Evolutionary conservation across 306 rosid species (phyloP), one percentile per base, ranked within the genome.

Genomic region (Begonia masoniana): DNA sequence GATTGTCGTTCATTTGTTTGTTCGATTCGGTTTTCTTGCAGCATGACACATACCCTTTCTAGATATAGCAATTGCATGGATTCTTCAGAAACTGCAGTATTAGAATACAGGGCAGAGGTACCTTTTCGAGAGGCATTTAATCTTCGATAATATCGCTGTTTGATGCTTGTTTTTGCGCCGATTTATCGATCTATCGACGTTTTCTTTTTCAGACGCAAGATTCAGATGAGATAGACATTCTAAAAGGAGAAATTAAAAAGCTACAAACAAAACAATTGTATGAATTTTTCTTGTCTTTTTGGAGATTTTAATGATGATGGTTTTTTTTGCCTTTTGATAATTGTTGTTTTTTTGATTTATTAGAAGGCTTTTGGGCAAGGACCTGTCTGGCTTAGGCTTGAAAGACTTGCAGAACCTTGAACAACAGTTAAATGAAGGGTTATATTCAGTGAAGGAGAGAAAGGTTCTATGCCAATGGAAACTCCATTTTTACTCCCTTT

Each of bases 381-480:
- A 83, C 64, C 71, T 86, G 60, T 47, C 79, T 51, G 94, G 84
- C 65, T 56, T 92, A 78, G 57, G 71, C 69, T 41, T 79, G 62
- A 92, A 79, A 67, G 99, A 92, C 62, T 59, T 92, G 74, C 84
- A 83, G 61, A 79, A 75, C 62, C 68, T 92, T 14, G 99, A 92
- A 71, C 79, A 81, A 52, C 83, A 86, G 70, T 66, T 92, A 61
- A 81, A 58, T 52, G 96, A 77, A 45, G 95, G 88, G 16, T 53
- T 91, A 52, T 47, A 63, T 55, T 57, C 74, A 10, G 77, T 81
- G 58, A 77, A 81, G 72, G 75, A 77, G 64, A 77, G 68, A 61
- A 81, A 77, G 88, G 88, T 80, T 59, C 39, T 45, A 11, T 45
- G 49, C 3, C 15, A 45, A 3, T 10, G 49, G 14, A 31, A 31